Percentiles rank a stretch among this genome's conserved stretches.
Evolutionary conservation across 345 rosid species (phyloP).

Genomic region (Rhodamnia argentea): DNA sequence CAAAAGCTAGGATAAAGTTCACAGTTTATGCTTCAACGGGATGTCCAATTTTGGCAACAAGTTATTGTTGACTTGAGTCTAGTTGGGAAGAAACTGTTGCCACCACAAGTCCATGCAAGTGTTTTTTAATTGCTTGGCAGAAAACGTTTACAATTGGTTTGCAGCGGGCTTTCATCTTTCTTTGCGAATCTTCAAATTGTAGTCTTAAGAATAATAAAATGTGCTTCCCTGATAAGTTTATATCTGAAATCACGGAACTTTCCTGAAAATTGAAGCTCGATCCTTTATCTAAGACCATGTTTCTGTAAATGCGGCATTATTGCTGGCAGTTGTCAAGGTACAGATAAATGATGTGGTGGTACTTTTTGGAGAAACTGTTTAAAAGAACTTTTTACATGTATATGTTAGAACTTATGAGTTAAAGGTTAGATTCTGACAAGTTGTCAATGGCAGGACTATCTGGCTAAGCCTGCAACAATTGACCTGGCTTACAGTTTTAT

Average conservation of each 20-base stretch:
- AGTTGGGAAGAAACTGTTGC: background rate
- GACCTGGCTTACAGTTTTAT: slow-evolving; percentile 79
- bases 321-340: background rate
- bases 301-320: background rate
- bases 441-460: slow-evolving; percentile 64
- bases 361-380: background rate
- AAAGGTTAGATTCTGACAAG: background rate
- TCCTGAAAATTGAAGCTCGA: background rate
- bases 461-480: slow-evolving; percentile 65
- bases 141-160: background rate
- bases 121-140: background rate
- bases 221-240: background rate
- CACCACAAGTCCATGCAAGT: background rate
- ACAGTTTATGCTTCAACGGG: background rate
- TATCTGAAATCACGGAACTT: background rate
- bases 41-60: background rate
- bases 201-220: background rate
- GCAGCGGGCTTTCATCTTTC: background rate
- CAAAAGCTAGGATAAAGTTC: background rate
- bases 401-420: background rate
- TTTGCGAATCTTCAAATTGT: background rate
- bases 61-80: background rate
- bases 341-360: background rate
- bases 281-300: background rate
- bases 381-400: background rate